Base-by-base conservation (phyloP, 305 asterid genomes). In the Ruellia speciosa region DNA sequence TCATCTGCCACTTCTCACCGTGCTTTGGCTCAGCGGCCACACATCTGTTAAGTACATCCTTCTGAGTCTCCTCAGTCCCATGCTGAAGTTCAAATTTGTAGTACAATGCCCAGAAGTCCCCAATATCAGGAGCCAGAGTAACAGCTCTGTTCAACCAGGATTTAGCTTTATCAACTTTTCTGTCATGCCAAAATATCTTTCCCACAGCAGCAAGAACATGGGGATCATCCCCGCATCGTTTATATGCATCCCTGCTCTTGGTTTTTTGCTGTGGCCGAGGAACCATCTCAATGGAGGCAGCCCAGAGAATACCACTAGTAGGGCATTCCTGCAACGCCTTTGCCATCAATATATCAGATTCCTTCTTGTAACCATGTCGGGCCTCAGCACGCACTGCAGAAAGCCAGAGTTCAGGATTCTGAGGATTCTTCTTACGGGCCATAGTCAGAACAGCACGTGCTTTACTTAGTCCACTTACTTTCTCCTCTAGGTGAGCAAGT, bases 281-380 rank as follows among this genome's bases (percentile, higher is more conserved):
- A 49, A 52, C 94, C 83, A 80, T 85, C 69, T 82, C 94, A 37
- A 87, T 71, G 0, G 87, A 72, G 39, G 83, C 75, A 35, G 96
- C 90, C 97, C 93, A 79, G 10, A 90, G 80, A 33, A 85, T 79
- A 8, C 95, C 97, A 33, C 90, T 81, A 16, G 73, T 81, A 6
- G 90, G 90, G 70, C 95, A 85, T 65, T 81, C 95, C 65, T 83
- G 96, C 81, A 85, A 66, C 34, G 95, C 96, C 81, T 79, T 88
- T 0, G 97, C 95, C 95, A 86, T 84, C 56, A 82, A 57, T 61
- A 73, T 75, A 12, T 82, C 97, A 7, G 97, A 80, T 71, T 79
- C 95, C 71, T 81, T 84, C 78, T 77, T 82, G 79, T 75, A n/a
- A 15, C 90, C 90, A 55, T 84, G 95, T 45, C 90, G 79, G 5